These are phyloP conservation scores for Volutella citrinella DNA, from an alignment of 2,329 filamentous ascomycete species.

Conservation along the genomic window DNA sequence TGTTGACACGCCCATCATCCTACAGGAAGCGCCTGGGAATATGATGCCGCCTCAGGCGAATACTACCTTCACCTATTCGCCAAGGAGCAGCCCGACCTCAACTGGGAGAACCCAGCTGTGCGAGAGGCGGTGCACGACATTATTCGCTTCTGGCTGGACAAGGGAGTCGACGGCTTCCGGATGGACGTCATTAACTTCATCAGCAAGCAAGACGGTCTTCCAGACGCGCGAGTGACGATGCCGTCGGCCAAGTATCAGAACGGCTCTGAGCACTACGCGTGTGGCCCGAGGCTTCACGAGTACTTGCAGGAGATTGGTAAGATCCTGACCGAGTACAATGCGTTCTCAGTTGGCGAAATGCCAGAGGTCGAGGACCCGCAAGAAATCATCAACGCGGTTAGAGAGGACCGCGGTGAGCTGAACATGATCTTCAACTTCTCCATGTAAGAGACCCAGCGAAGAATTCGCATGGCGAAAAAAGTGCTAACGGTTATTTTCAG, in stretches of 20 bases:
- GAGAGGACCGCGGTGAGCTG: conserved; percentile 43
- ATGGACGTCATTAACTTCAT: conserved; percentile 68
- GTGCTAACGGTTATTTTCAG: too few relatives aligned
- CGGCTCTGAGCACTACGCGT: conserved; percentile 43
- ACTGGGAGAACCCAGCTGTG: conserved; percentile 69
- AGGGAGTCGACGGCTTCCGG: conserved; percentile 65
- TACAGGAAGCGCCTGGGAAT: conserved; percentile 29
- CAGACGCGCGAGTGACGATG: conserved; percentile 46
- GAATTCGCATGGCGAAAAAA: too few relatives aligned
- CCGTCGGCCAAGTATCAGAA: conserved; percentile 42
- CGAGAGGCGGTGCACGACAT: conserved; percentile 64
- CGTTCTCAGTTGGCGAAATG: conserved; percentile 64
- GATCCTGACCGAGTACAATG: conserved; percentile 52
- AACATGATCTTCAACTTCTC: conserved; percentile 64
- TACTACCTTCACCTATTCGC: conserved; percentile 72
- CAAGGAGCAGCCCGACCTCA: conserved; percentile 70
- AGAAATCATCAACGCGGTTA: conserved; percentile 54
- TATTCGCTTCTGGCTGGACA: conserved; percentile 65
- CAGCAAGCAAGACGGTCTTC: conserved; percentile 54
- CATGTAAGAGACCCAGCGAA: conserved; percentile 31
- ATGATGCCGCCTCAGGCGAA: conserved; percentile 48
- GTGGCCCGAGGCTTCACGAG: conserved; percentile 62
- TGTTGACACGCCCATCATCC: too few relatives aligned
- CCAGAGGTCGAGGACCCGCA: conserved; percentile 51
- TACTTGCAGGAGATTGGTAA: conserved; percentile 59